A percentile compares a stretch with the other conserved stretches of the same genome.
Conservation (phyloP, 169 alveolate genomes). For the Sarcocystis neurona region DNA sequence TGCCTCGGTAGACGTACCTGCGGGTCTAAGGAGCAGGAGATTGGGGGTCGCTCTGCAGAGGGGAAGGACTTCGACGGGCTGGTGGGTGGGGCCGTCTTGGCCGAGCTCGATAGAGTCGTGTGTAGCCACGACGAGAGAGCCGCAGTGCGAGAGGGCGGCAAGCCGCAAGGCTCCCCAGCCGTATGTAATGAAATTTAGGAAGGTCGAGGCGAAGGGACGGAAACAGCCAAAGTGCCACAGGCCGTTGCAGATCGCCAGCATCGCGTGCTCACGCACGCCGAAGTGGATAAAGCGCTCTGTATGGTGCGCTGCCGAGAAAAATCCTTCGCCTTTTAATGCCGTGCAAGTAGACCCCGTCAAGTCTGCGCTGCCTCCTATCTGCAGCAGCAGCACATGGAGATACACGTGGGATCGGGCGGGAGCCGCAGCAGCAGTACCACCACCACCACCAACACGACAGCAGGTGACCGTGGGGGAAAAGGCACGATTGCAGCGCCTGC, state of each 20-base stretch:
- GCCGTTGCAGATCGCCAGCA: conserved; percentile 81
- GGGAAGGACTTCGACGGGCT: conserved; percentile 78
- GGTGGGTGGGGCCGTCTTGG: conserved; percentile 86
- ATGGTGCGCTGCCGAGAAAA: not conserved
- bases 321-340: conserved; percentile 30
- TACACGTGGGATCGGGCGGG: not conserved
- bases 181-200: conserved; percentile 76
- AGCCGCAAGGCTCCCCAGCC: conserved; percentile 79
- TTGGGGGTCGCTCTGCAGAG: conserved; percentile 71
- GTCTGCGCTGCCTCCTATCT: conserved; percentile 81
- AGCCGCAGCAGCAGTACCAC: too few species aligned
- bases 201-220: conserved; percentile 79
- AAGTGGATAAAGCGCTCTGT: conserved; percentile 61
- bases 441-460: too few species aligned
- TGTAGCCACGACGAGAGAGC: conserved; percentile 76
- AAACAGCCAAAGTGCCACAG: conserved; percentile 75
- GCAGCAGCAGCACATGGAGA: conserved; percentile 43
- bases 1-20: conserved; percentile 60
- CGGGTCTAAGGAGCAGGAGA: conserved; percentile 76
- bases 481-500: too few species aligned
- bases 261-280: conserved; percentile 83
- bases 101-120: conserved; percentile 83
- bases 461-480: too few species aligned
- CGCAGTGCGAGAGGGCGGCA: conserved; percentile 74
- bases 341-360: conserved; percentile 76